Conservation (phyloP, 495 filamentous ascomycete species). For the Hypoxylon cercidicola region DNA sequence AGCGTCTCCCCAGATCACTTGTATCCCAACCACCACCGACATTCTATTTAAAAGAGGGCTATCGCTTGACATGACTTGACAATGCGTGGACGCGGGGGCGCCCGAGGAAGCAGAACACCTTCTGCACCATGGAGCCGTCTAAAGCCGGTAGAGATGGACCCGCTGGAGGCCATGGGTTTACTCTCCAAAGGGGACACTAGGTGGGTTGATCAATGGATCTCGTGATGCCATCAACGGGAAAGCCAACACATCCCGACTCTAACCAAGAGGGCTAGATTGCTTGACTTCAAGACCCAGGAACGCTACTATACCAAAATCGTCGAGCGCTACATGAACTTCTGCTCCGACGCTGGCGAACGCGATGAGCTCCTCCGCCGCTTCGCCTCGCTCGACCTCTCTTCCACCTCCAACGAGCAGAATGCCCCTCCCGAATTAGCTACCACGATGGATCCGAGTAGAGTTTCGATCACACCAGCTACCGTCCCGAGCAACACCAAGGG, state of each 20-base stretch:
- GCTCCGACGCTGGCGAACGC: slow-evolving; percentile 70
- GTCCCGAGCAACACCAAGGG: slow-evolving; percentile 48
- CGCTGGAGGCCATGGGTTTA: slow-evolving; percentile 79
- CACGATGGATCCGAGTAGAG: slow-evolving; percentile 6
- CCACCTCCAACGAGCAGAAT: slow-evolving; percentile 34
- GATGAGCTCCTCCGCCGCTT: slow-evolving; percentile 79
- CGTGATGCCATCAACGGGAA: neutral
- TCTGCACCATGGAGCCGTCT: slow-evolving; percentile 73
- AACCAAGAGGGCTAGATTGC: slow-evolving; percentile 63
- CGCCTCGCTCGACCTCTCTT: slow-evolving; percentile 65
- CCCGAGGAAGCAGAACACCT: slow-evolving; percentile 56
- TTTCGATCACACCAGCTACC: slow-evolving; percentile 27
- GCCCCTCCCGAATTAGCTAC: slow-evolving; percentile 21
- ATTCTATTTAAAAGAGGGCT: neutral
- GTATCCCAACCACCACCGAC: too few species aligned
- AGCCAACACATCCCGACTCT: neutral
- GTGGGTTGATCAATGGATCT: slow-evolving; percentile 49
- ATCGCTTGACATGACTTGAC: slow-evolving; percentile 47
- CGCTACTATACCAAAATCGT: slow-evolving; percentile 86
- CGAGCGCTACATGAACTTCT: slow-evolving; percentile 87
- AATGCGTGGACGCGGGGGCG: slow-evolving; percentile 50
- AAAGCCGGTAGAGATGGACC: slow-evolving; percentile 74
- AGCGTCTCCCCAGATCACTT: too few species aligned
- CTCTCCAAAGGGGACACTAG: slow-evolving; percentile 89
- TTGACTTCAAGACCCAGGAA: slow-evolving; percentile 79